A percentile compares a stretch with the other conserved stretches of the same genome.
Evolutionary conservation across 2,329 filamentous ascomycete species (phyloP).

Genomic region (Ambrosiella beaveri): DNA sequence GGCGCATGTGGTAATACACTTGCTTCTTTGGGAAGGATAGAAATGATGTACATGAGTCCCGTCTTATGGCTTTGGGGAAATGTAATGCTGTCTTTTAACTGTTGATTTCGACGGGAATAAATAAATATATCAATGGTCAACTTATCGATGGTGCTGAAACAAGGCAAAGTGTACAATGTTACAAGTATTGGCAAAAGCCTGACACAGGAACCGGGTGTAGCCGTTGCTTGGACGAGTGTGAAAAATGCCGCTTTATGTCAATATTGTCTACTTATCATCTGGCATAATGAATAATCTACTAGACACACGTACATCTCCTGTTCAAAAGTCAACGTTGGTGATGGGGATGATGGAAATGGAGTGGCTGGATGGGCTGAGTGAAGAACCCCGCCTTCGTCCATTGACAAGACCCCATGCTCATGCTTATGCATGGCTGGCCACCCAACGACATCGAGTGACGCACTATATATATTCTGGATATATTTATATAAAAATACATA

Average conservation of each 20-base stretch:
- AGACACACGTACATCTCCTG: no score
- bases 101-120: background rate
- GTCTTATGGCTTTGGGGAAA: background rate
- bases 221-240: background rate
- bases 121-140: background rate
- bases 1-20: background rate
- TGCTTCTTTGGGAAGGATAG: background rate
- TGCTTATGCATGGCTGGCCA: background rate
- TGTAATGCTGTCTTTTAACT: background rate
- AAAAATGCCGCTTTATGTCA: background rate
- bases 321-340: no score
- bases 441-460: background rate
- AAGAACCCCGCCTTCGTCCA: background rate
- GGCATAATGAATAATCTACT: no score
- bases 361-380: background rate
- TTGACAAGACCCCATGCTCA: background rate
- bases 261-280: no score
- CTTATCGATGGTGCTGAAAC: no score
- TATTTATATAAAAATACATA: background rate
- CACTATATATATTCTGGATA: background rate
- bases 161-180: background rate
- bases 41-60: background rate
- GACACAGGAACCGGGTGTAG: background rate
- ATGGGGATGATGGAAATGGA: background rate
- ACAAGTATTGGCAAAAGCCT: background rate